Conservation (phyloP, 805 yeast species). For the Cyberlindnera mycetangii region DNA sequence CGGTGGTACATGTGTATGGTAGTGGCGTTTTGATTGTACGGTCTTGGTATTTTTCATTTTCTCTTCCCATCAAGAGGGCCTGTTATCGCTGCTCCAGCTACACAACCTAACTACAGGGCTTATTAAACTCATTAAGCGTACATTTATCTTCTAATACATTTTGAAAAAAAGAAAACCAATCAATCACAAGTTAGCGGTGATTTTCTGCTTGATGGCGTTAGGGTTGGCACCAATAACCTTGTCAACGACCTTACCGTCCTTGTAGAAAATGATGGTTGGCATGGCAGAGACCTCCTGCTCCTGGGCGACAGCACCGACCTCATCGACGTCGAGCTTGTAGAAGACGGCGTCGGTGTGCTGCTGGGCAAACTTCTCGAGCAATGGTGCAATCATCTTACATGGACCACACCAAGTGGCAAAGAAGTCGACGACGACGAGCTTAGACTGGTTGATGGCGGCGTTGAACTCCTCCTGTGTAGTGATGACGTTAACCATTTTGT, state of each 20-base stretch:
- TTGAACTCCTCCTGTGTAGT: constrained; percentile 59
- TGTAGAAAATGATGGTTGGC: constrained; percentile 75
- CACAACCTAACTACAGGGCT: neutral
- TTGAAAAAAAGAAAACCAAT: neutral
- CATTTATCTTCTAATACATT: neutral
- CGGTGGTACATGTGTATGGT: no score
- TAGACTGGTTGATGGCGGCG: constrained; percentile 56
- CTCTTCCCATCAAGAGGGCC: no score
- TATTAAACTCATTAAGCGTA: neutral
- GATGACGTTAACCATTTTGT: constrained; percentile 54
- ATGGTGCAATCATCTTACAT: constrained; percentile 95
- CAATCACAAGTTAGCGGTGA: constrained; percentile 47
- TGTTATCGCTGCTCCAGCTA: no score
- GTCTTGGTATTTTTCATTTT: no score
- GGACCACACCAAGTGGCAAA: constrained; percentile 99
- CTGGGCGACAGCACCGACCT: constrained; percentile 71
- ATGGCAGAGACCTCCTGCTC: constrained; percentile 56
- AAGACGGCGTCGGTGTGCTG: constrained; percentile 66
- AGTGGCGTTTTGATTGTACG: no score
- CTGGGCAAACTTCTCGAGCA: constrained; percentile 74
- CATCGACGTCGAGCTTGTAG: constrained; percentile 91
- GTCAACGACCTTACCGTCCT: constrained; percentile 74
- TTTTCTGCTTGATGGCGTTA: constrained; percentile 70
- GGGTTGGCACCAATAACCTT: constrained; percentile 91
- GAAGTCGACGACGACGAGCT: constrained; percentile 90